These are phyloP conservation scores for Podila clonocystis DNA, from an alignment of 192 early-diverging fungal species.

Conservation along the genomic window DNA sequence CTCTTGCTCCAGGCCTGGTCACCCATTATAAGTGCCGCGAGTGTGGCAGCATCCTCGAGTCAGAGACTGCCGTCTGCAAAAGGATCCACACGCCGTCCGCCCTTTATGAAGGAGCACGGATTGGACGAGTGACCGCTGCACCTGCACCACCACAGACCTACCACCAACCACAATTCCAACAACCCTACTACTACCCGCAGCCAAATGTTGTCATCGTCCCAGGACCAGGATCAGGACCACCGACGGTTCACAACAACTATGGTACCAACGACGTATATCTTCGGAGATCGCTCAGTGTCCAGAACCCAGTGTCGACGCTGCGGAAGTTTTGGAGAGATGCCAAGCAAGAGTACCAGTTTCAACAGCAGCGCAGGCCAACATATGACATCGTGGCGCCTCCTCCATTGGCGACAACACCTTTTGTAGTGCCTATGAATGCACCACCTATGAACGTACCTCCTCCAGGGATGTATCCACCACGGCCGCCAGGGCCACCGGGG, in stretches of 20 bases:
- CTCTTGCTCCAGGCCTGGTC: slow-evolving; percentile 1
- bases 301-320: not conserved
- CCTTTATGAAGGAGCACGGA: not conserved
- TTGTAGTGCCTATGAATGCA: not conserved
- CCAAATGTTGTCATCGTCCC: not conserved
- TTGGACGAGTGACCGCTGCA: not conserved
- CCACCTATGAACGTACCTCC: not conserved
- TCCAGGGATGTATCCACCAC: not conserved
- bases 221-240: not conserved
- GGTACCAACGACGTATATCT: not conserved
- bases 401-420: not conserved
- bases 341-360: not conserved
- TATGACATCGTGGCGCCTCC: not conserved
- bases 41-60: slow-evolving; percentile 9
- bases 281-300: slow-evolving; percentile 1
- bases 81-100: slow-evolving; percentile 6
- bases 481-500: not conserved
- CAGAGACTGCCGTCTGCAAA: slow-evolving; percentile 4
- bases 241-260: not conserved
- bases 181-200: not conserved
- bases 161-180: not conserved
- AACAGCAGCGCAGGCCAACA: not conserved
- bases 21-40: slow-evolving; percentile 8
- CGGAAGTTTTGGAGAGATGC: slow-evolving; percentile 6
- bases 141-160: not conserved